These are phyloP conservation scores for Calonectria honghensis DNA, from an alignment of 2,329 filamentous ascomycete species.

Conservation along the genomic window DNA sequence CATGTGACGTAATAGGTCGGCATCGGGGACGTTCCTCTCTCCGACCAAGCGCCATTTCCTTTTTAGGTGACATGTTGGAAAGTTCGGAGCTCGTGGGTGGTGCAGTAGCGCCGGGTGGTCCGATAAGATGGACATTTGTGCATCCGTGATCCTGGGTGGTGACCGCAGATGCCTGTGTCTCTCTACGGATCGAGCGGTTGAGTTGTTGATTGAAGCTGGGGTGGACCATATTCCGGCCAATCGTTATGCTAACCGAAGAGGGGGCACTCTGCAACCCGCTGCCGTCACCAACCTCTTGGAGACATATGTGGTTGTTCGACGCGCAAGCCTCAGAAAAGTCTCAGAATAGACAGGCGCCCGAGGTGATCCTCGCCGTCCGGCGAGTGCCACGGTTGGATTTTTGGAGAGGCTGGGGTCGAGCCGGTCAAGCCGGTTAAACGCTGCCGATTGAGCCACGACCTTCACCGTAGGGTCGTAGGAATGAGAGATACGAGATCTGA, in stretches of 20 bases:
- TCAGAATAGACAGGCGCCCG: constrained; percentile 29
- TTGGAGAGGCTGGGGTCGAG: constrained; percentile 32
- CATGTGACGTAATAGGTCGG: constrained; percentile 50
- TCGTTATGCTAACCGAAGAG: constrained; percentile 23
- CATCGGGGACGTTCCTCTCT: constrained; percentile 20
- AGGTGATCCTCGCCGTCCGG: constrained; percentile 15
- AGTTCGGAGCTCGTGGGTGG: constrained; percentile 32
- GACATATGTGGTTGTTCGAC: constrained; percentile 31
- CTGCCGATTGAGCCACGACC: constrained; percentile 29
- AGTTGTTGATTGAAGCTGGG: constrained; percentile 46
- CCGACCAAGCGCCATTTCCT: constrained; percentile 41
- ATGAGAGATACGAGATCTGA: constrained; percentile 6
- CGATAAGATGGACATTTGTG: constrained; percentile 43
- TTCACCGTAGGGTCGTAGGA: constrained; percentile 11
- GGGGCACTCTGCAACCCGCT: constrained; percentile 22
- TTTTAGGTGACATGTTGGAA: constrained; percentile 43
- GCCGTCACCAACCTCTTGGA: constrained; percentile 38
- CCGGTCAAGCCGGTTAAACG: constrained; percentile 30
- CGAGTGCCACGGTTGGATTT: constrained; percentile 23
- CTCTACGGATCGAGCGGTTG: constrained; percentile 37
- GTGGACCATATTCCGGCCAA: constrained; percentile 42
- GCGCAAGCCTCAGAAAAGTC: constrained; percentile 34
- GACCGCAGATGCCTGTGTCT: constrained; percentile 12
- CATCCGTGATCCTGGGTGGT: constrained; percentile 35
- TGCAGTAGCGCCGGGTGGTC: constrained; percentile 47